Percentiles rank a stretch among this genome's conserved stretches.
These are phyloP conservation scores for Cairneyella variabilis DNA, from an alignment of 495 filamentous ascomycete genomes.

Conservation along the genomic window DNA sequence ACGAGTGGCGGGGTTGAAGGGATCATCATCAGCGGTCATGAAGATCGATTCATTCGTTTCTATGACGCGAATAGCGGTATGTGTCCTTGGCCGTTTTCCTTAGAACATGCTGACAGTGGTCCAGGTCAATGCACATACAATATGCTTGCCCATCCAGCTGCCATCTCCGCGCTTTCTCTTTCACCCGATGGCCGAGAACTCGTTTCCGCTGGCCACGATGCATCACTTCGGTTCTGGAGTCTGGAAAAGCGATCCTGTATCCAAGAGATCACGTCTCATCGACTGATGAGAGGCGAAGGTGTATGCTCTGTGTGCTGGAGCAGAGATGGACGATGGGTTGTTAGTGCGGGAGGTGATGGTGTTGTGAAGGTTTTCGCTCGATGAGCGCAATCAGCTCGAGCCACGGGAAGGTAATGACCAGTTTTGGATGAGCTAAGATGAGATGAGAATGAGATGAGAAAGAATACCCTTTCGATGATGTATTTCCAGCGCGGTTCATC, in stretches of 20 bases:
- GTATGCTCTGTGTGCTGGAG: conserved; percentile 93
- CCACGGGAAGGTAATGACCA: not conserved
- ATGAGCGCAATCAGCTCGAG: not conserved
- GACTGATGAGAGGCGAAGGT: conserved; percentile 90
- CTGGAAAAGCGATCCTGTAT: conserved; percentile 90
- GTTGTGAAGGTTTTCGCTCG: conserved; percentile 89
- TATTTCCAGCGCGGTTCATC: conserved; percentile 2
- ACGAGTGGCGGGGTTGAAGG: conserved; percentile 82
- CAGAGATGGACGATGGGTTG: conserved; percentile 88
- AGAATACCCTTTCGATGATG: conserved; percentile 5
- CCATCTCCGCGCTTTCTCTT: conserved; percentile 85
- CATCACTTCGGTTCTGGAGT: conserved; percentile 94
- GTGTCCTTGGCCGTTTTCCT: conserved; percentile 31
- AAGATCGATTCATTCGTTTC: conserved; percentile 92
- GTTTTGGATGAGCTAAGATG: not conserved
- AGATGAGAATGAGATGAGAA: conserved; percentile 15
- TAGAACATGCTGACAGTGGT: not conserved
- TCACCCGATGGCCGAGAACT: conserved; percentile 91
- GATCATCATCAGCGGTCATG: conserved; percentile 89
- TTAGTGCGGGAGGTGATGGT: conserved; percentile 93
- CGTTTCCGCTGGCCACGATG: conserved; percentile 93
- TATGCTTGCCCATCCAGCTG: conserved; percentile 92
- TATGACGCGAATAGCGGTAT: conserved; percentile 98
- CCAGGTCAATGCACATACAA: conserved; percentile 97
- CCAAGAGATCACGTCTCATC: conserved; percentile 88